Base-by-base conservation (phyloP, 768 basidiomycete genomes). In the Rhizopogon vinicolor region DNA sequence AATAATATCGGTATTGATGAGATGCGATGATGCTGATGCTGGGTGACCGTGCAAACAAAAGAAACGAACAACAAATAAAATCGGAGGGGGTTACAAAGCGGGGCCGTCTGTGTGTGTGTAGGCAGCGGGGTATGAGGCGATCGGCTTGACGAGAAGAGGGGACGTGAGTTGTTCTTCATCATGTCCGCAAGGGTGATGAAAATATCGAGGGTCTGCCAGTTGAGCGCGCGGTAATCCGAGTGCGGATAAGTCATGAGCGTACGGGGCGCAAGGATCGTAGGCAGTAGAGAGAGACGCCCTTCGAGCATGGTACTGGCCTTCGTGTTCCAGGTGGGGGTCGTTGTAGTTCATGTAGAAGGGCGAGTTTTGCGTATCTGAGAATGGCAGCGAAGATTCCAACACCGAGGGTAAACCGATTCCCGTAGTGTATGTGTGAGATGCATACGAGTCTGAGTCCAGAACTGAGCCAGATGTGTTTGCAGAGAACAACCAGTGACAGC, bases 61-160 rank as follows among this genome's bases (percentile, higher is more conserved):
- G 31, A 19, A 18, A 8, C 18, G 12, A 19, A 48, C 7, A 49
- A 35, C 19, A 35, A 19, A 49, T 35, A 35, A 16, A 37, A 49
- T 33, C 19, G 13, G 31, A 6, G 31, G 33, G 22, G 33, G 31
- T n/a, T 57, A 55, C 52, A 60, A 12, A 46, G 42, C 41, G 29
- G 52, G 39, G 43, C 25, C 5, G 3, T 63, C 58, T 37, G 59
- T 39, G n/a, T 67, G 61, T 44, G 54, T 13, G 45, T 66, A 69
- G 19, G 68, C 60, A 25, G 52, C 41, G 0, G 68, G 69, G 48
- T 70, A 72, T 41, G 64, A 19, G 7, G 68, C 64, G 19, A 57
- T 70, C 8, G 68, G 70, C 52, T 54, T 67, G 55, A 71, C 53
- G 25, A 72, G 40, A 41, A 55, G 46, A 37, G 67, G 65, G 22